A percentile compares a stretch with the other conserved stretches of the same genome.
These are phyloP conservation scores for Vicia faba DNA, from an alignment of 306 rosid species.

Conservation along the genomic window DNA sequence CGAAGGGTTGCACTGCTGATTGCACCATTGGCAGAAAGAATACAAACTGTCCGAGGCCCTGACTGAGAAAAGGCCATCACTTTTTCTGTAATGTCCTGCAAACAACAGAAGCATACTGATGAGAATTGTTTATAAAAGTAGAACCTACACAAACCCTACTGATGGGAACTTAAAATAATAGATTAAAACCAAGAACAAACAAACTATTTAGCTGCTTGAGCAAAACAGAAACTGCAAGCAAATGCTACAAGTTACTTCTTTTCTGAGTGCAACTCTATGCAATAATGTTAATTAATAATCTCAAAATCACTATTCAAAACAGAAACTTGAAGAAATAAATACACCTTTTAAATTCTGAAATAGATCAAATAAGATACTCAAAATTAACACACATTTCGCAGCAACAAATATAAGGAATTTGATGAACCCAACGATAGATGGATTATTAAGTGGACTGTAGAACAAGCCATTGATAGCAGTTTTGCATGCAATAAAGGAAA, in stretches of 20 bases:
- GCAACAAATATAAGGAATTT: slow-evolving; percentile 15
- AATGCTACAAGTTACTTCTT: slow-evolving; percentile 28
- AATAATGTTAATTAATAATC: slow-evolving; percentile 14
- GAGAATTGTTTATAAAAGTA: slow-evolving; percentile 31
- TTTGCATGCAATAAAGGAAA: slow-evolving; percentile 25
- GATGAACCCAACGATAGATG: not conserved
- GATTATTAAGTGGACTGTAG: not conserved
- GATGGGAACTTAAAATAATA: not conserved
- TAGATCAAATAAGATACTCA: slow-evolving; percentile 14
- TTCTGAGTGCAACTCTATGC: not conserved
- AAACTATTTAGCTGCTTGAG: slow-evolving; percentile 5
- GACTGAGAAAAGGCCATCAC: slow-evolving; percentile 69
- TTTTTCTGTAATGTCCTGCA: slow-evolving; percentile 78
- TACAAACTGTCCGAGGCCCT: slow-evolving; percentile 89
- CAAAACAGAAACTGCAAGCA: not conserved
- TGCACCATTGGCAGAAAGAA: slow-evolving; percentile 89
- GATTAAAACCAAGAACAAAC: not conserved
- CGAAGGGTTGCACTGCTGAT: slow-evolving; percentile 72
- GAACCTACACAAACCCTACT: slow-evolving; percentile 5
- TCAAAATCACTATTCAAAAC: slow-evolving; percentile 21
- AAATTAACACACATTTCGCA: slow-evolving; percentile 22
- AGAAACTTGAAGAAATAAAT: slow-evolving; percentile 27
- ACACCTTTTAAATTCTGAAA: slow-evolving; percentile 25
- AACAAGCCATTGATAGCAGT: slow-evolving; percentile 1
- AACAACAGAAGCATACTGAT: slow-evolving; percentile 31